Evolutionary conservation across 1,284 basidiomycete genomes (phyloP), one percentile per base, ranked within the genome.

Genomic region (Mrakiaceae sp.): DNA sequence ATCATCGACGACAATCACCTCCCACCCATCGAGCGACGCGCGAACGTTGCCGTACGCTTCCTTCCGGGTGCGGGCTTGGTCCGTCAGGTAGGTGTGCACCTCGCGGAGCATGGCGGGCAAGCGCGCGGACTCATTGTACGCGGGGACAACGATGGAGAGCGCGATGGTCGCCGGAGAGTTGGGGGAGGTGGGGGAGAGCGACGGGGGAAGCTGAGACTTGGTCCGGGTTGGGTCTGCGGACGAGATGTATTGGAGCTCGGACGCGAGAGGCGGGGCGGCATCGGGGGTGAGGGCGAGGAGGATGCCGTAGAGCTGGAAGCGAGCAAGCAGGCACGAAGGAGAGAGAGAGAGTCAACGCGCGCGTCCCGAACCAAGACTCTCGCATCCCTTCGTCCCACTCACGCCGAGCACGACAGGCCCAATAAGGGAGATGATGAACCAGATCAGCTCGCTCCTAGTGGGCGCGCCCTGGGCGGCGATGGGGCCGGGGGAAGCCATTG

Each of bases 1-100:
- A 74, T 97, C 93, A 75, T 96, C 92, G 27, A 97, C 84, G 62
- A 97, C 82, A 69, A 97, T 70, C 52, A 97, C 81, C 74, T 96
- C 93, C 65, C 65, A 66, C 0, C 40, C 62, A 3, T 14, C 10
- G 7, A 59, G 12, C 12, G 3, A 4, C 7, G 46, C 10, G 2
- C 27, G 57, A 56, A 65, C 61, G 6, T 60, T 66, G 9, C 66
- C 63, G 42, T 59, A 58, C 1, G 50, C 51, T 43, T 64, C 27
- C 8, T 10, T 11, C 1, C 47, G 46, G 11, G 54, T 67, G 49
- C 48, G 52, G 4, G 16, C 52, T 0, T 49, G 49, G 9, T 49
- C 55, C 5, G 61, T 72, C 54, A 79, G 70, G 66, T 68, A 76
- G 8, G 68, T 68, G 60, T 94, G 76, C 6, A 90, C 84, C 40